A percentile compares a stretch with the other conserved stretches of the same genome.
phyloP scores from a whole-genome alignment of 345 rosid species.

The Arabis hirsuta region DNA sequence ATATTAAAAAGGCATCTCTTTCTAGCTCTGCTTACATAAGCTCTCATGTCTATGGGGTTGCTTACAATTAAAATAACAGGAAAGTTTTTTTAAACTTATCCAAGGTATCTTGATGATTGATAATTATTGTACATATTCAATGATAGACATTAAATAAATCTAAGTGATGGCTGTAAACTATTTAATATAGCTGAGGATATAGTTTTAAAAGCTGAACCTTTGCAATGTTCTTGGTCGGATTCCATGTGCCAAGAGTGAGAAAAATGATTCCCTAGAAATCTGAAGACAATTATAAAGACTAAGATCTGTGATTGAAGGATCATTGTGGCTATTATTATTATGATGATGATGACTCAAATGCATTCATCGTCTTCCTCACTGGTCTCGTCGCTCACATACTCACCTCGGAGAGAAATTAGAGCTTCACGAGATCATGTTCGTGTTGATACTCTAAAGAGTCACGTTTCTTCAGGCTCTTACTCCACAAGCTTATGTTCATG shows the following conservation, averaged over 20 bases:
- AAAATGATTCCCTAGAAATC: not conserved
- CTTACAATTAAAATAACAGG: conserved; percentile 48
- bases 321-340: conserved; percentile 24
- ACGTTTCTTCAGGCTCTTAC: conserved; percentile 10
- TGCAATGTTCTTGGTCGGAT: conserved; percentile 1
- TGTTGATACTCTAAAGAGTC: conserved; percentile 15
- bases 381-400: conserved; percentile 4
- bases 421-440: conserved; percentile 34
- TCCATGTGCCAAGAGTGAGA: not conserved
- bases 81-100: not conserved
- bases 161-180: not conserved
- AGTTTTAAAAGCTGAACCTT: not conserved
- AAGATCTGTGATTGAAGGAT: conserved; percentile 10
- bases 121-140: conserved; percentile 17
- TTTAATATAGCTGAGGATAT: not conserved
- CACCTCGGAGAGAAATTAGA: conserved; percentile 6
- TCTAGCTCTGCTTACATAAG: conserved; percentile 49
- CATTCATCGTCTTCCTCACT: conserved; percentile 27
- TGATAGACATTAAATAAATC: conserved; percentile 5
- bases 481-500: conserved; percentile 46
- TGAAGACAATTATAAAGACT: not conserved
- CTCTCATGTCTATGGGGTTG: conserved; percentile 79
- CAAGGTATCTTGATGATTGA: conserved; percentile 10
- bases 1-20: conserved; percentile 50
- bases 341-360: conserved; percentile 18